Percentiles rank a stretch among this genome's conserved stretches.
Evolutionary conservation across 1,139 yeast genomes (phyloP).

Genomic region (Candida smagusa): DNA sequence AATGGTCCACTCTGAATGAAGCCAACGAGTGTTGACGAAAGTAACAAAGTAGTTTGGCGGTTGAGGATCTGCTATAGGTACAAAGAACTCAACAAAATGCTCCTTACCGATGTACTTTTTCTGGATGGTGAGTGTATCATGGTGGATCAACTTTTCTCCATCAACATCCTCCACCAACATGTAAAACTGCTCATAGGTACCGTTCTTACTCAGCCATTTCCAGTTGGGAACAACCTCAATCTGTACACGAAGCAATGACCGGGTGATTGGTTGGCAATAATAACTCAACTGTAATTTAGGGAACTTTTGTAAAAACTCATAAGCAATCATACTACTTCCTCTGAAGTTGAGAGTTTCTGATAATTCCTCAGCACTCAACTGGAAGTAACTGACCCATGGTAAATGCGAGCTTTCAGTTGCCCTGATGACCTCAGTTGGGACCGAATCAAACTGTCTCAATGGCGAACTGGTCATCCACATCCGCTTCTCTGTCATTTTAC

Average conservation of each 20-base stretch:
- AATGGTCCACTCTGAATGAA: conserved; percentile 63
- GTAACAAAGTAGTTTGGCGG: conserved; percentile 80
- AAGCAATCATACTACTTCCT: conserved; percentile 60
- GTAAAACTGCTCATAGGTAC: conserved; percentile 61
- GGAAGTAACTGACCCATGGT: conserved; percentile 80
- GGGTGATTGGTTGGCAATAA: conserved; percentile 73
- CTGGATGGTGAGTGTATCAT: conserved; percentile 53
- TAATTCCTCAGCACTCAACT: conserved; percentile 67
- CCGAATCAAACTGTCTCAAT: conserved; percentile 72
- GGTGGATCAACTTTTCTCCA: conserved; percentile 68
- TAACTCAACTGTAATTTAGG: conserved; percentile 63
- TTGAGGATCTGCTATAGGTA: conserved; percentile 54
- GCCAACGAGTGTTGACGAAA: conserved; percentile 79
- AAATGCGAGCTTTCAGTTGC: conserved; percentile 78
- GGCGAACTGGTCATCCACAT: conserved; percentile 89
- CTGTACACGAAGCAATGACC: conserved; percentile 61
- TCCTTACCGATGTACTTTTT: conserved; percentile 48
- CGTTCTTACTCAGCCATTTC: conserved; percentile 73
- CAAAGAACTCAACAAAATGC: conserved; percentile 62
- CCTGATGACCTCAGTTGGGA: conserved; percentile 66
- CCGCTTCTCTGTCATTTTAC: conserved; percentile 77
- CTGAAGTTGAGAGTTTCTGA: conserved; percentile 80
- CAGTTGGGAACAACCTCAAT: conserved; percentile 69
- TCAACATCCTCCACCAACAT: conserved; percentile 79
- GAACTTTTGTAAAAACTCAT: conserved; percentile 63